Conservation (phyloP, 768 basidiomycete genomes). For the Boletus pseudopeckii region DNA sequence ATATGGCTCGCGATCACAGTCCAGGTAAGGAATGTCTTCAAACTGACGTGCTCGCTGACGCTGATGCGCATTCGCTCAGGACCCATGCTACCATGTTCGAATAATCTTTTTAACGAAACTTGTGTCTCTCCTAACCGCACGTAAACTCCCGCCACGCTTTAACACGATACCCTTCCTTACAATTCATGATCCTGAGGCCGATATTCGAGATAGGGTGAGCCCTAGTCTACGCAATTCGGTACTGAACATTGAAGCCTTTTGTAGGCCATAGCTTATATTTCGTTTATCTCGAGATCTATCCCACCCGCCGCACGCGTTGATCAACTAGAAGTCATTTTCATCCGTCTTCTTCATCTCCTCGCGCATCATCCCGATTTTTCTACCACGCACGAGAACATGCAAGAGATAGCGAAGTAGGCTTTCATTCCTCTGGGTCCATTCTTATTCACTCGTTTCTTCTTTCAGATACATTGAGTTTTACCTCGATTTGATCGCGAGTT, state of each 20-base stretch:
- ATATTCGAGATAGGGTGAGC: slow-evolving; percentile 66
- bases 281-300: slow-evolving; percentile 45
- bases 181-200: slow-evolving; percentile 86
- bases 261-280: slow-evolving; percentile 59
- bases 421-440: not conserved
- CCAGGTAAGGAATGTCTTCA: slow-evolving; percentile 54
- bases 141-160: slow-evolving; percentile 67
- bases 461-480: slow-evolving; percentile 86
- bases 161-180: slow-evolving; percentile 86
- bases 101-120: slow-evolving; percentile 74
- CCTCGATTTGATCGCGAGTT: slow-evolving; percentile 67
- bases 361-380: slow-evolving; percentile 95
- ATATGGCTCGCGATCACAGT: slow-evolving; percentile 65
- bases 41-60: not conserved
- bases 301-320: slow-evolving; percentile 54
- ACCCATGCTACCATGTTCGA: slow-evolving; percentile 86
- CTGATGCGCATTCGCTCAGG: slow-evolving; percentile 43
- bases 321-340: slow-evolving; percentile 78
- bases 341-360: slow-evolving; percentile 81
- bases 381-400: slow-evolving; percentile 60
- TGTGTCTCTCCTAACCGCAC: slow-evolving; percentile 53
- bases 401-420: slow-evolving; percentile 77
- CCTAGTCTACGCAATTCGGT: not conserved
- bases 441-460: not conserved
- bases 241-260: slow-evolving; percentile 3